phyloP scores from a whole-genome alignment of 768 basidiomycete genomes.

The Pleurotus eryngii region DNA sequence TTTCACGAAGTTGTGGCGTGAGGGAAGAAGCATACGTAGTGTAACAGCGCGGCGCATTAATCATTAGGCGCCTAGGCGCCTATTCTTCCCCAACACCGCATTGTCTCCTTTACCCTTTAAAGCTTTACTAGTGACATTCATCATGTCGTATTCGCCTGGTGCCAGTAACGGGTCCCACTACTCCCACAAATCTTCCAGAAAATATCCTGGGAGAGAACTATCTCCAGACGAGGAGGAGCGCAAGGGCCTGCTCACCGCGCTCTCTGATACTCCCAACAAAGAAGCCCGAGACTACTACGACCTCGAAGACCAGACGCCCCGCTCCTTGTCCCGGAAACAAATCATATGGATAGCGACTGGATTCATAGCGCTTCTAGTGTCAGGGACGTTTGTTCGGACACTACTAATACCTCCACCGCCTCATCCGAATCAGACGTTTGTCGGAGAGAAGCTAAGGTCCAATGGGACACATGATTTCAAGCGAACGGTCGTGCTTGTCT shows the following conservation, averaged over 20 bases:
- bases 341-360: constrained; percentile 33
- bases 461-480: constrained; percentile 86
- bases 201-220: neutral
- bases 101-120: too few relatives aligned
- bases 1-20: too few relatives aligned
- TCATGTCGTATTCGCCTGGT: neutral
- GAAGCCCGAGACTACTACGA: constrained; percentile 13
- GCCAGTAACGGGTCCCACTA: neutral
- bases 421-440: constrained; percentile 29
- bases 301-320: constrained; percentile 16
- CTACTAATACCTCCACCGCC: constrained; percentile 26
- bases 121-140: neutral
- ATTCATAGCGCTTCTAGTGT: constrained; percentile 40
- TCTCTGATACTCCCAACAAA: constrained; percentile 17
- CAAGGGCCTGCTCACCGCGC: constrained; percentile 33
- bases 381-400: constrained; percentile 38
- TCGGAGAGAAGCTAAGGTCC: constrained; percentile 45
- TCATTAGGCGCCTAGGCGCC: too few relatives aligned
- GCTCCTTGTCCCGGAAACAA: constrained; percentile 35
- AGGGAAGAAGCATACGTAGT: too few relatives aligned
- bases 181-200: neutral
- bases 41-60: too few relatives aligned
- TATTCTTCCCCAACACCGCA: too few relatives aligned
- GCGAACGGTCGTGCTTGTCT: constrained; percentile 78
- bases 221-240: constrained; percentile 29